A percentile compares a stretch with the other conserved stretches of the same genome.
phyloP scores from a whole-genome alignment of 805 yeast genomes.

The Diddensiella caesifluorescens region DNA sequence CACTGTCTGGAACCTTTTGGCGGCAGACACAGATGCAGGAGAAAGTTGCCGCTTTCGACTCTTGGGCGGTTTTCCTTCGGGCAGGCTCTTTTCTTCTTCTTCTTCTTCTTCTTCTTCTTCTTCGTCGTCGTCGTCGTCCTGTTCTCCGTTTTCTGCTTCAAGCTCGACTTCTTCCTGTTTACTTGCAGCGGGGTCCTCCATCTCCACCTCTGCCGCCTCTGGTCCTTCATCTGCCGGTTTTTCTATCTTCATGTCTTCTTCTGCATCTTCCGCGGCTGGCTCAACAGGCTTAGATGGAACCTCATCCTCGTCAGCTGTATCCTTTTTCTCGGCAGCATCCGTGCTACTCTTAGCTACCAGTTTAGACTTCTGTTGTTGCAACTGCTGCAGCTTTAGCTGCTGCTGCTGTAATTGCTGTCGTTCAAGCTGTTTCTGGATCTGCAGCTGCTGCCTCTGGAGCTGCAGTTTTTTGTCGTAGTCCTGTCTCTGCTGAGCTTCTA shows the following conservation, averaged over 20 bases:
- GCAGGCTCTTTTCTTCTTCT: slow-evolving; percentile 8
- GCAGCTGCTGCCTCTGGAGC: slow-evolving; percentile 21
- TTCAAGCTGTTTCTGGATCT: slow-evolving; percentile 20
- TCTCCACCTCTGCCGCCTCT: slow-evolving; percentile 1
- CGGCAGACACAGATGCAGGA: slow-evolving; percentile 12
- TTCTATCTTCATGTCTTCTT: not conserved
- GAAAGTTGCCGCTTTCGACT: slow-evolving; percentile 19
- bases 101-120: slow-evolving; percentile 14
- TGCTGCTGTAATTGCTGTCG: slow-evolving; percentile 21
- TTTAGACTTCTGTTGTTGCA: slow-evolving; percentile 1
- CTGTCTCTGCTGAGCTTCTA: slow-evolving; percentile 8
- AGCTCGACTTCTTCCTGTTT: slow-evolving; percentile 5
- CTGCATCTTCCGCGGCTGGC: slow-evolving; percentile 3
- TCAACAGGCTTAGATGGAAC: not conserved
- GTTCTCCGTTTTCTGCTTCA: slow-evolving; percentile 6
- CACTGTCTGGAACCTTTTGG: slow-evolving; percentile 52
- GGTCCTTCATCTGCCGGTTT: slow-evolving; percentile 4
- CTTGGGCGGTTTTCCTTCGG: not conserved
- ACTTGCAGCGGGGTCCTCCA: slow-evolving; percentile 5
- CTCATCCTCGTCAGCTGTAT: slow-evolving; percentile 6
- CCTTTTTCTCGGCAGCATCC: slow-evolving; percentile 6
- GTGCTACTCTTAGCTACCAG: not conserved
- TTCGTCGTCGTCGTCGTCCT: slow-evolving; percentile 10
- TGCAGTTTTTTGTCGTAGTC: slow-evolving; percentile 8
- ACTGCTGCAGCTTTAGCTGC: slow-evolving; percentile 9